Conservation (phyloP, 2,329 filamentous ascomycete species). For the Gyromitra esculenta region DNA sequence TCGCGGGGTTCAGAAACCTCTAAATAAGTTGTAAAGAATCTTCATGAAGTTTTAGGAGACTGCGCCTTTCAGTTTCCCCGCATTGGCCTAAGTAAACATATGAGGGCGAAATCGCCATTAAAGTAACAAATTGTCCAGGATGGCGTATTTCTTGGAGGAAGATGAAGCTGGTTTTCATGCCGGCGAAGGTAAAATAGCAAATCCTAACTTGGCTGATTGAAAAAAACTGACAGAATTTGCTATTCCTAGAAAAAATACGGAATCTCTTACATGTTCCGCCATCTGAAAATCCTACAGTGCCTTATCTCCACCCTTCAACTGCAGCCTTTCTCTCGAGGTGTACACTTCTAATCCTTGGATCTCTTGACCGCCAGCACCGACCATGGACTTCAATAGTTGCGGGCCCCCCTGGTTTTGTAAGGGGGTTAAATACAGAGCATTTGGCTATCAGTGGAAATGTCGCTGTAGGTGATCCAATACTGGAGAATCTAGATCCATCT, state of each 20-base stretch:
- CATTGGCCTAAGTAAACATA: not conserved
- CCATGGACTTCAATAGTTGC: constrained; percentile 84
- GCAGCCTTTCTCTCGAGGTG: constrained; percentile 70
- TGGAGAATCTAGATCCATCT: constrained; percentile 66
- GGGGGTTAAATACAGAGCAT: constrained; percentile 70
- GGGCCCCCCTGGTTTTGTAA: constrained; percentile 75
- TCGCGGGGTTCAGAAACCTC: not conserved
- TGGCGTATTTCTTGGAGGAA: constrained; percentile 26
- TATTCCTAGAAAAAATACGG: constrained; percentile 65
- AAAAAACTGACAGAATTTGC: constrained; percentile 11
- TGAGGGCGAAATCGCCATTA: not conserved
- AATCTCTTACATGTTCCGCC: constrained; percentile 69
- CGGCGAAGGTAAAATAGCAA: constrained; percentile 35
- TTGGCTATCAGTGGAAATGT: constrained; percentile 72
- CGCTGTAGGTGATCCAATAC: constrained; percentile 75
- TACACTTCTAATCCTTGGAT: constrained; percentile 77
- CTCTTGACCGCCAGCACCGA: constrained; percentile 71
- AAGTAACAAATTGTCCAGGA: not conserved
- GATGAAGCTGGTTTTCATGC: constrained; percentile 12
- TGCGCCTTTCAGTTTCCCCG: not conserved
- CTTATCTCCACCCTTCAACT: constrained; percentile 71
- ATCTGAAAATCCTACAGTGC: constrained; percentile 72
- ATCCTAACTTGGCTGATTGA: not conserved
- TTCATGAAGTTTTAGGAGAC: not conserved
- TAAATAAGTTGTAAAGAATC: not conserved